Evolutionary conservation across 495 filamentous ascomycete species (phyloP), one percentile per base, ranked within the genome.

Genomic region (Penicillium macrosclerotiorum): DNA sequence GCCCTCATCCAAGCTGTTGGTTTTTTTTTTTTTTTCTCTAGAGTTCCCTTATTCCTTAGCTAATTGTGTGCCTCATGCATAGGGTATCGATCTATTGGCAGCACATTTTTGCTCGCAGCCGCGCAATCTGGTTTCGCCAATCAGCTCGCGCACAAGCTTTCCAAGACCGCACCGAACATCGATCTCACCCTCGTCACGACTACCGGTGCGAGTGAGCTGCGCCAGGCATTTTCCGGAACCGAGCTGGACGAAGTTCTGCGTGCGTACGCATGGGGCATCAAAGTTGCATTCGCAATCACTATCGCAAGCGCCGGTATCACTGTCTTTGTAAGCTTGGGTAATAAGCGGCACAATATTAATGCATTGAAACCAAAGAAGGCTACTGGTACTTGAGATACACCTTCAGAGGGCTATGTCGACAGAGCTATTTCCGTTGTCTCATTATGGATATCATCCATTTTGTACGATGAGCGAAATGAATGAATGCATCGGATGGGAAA

Each of bases 191-290:
- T 55, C 0, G 67, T 81, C 4, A 45, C 80, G 8, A 50, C 38
- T 5, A 74, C 73, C 2, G 80, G 82, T 5, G 81, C 80, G 0
- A 70, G 75, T 0, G 59, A 77, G 23, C 42, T 86, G 3, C 69
- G 71, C 3, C 45, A 61, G 5, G 65, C 73, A 0, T 78, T 84
- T 49, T 43, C 44, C 7, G 25, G 52, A 35, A 13, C 30, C 42
- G 32, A 49, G 30, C 29, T 54, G 19, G 11, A 35, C 16, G 46
- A 29, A 26, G 29, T 54, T 38, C 6, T 49, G 7, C 31, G 9
- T 42, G 45, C 51, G 17, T 54, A 50, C 16, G 27, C 33, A 24
- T 25, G 14, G 27, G 45, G 46, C 37, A 33, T 54, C 11, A 49
- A 50, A 24, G 37, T 32, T 24, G 14, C 30, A 36, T 54, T 37